A percentile compares a stretch with the other conserved stretches of the same genome.
phyloP scores from a whole-genome alignment of 495 filamentous ascomycete genomes.

The Penicillium robsamsonii region DNA sequence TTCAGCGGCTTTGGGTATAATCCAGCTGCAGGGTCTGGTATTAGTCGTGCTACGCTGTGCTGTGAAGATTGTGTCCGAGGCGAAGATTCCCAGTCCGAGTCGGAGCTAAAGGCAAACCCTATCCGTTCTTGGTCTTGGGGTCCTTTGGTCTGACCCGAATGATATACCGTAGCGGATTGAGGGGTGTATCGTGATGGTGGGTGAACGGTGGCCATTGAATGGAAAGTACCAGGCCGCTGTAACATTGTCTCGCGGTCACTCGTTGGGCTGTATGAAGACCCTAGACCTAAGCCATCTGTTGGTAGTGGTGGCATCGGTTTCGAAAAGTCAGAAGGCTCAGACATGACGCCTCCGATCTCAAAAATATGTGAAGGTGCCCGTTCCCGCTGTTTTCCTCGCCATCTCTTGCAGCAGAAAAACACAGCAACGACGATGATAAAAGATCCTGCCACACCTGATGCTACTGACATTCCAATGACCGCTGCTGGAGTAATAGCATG shows the following conservation, averaged over 20 bases:
- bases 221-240: slow-evolving; percentile 11
- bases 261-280: slow-evolving; percentile 2
- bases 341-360: slow-evolving; percentile 46
- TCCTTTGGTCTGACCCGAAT: slow-evolving; percentile 2
- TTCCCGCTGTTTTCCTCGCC: slow-evolving; percentile 20
- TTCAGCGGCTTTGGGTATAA: slow-evolving; percentile 41
- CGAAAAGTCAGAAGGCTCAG: slow-evolving; percentile 40
- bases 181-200: slow-evolving; percentile 21
- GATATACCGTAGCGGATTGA: slow-evolving; percentile 18
- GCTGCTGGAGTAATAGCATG: slow-evolving; percentile 32
- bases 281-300: slow-evolving; percentile 15
- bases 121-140: slow-evolving; percentile 19
- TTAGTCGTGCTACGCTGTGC: slow-evolving; percentile 33
- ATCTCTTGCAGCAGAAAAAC: slow-evolving; percentile 37
- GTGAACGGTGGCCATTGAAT: slow-evolving; percentile 3
- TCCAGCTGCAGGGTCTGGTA: slow-evolving; percentile 26
- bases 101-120: slow-evolving; percentile 32
- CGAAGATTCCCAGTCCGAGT: slow-evolving; percentile 31
- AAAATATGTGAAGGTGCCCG: slow-evolving; percentile 31
- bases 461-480: slow-evolving; percentile 44
- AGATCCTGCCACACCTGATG: slow-evolving; percentile 38
- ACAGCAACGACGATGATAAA: slow-evolving; percentile 41
- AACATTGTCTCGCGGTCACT: slow-evolving; percentile 11
- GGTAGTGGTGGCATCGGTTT: slow-evolving; percentile 20
- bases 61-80: slow-evolving; percentile 32